phyloP scores from a whole-genome alignment of 495 filamentous ascomycete genomes.

The Talaromyces proteolyticus region DNA sequence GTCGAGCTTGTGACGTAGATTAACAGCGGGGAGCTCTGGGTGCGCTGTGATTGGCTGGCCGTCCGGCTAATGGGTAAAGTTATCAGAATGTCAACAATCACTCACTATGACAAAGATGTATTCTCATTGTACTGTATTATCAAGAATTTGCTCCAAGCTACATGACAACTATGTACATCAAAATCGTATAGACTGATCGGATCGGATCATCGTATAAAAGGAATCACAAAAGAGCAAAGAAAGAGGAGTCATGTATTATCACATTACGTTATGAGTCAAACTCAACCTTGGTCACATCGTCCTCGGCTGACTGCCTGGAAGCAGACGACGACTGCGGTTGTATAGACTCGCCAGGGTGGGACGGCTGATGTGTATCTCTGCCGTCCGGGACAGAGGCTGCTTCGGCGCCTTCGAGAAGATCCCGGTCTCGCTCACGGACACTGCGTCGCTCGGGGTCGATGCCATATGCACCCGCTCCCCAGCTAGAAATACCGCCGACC shows the following conservation, averaged over 20 bases:
- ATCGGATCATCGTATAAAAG: too few relatives aligned
- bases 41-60: not conserved
- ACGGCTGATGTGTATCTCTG: conserved; percentile 5
- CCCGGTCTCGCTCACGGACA: conserved; percentile 66
- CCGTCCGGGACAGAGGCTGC: conserved; percentile 17
- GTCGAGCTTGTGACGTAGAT: too few relatives aligned
- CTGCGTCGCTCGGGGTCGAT: conserved; percentile 53
- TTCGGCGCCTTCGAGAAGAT: conserved; percentile 75
- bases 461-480: conserved; percentile 42
- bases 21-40: too few relatives aligned
- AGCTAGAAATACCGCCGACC: conserved; percentile 37
- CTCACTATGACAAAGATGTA: not conserved
- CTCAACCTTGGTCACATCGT: conserved; percentile 1
- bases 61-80: too few relatives aligned
- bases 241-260: not conserved
- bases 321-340: not conserved
- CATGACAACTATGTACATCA: not conserved
- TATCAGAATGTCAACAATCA: not conserved
- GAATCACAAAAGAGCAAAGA: not conserved
- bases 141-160: not conserved
- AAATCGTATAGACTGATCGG: not conserved
- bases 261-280: not conserved
- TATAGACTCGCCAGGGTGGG: not conserved
- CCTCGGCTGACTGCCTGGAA: not conserved
- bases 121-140: not conserved